These are phyloP conservation scores for Phialemoniopsis sp. DNA, from an alignment of 2,329 filamentous ascomycete genomes.

Conservation along the genomic window DNA sequence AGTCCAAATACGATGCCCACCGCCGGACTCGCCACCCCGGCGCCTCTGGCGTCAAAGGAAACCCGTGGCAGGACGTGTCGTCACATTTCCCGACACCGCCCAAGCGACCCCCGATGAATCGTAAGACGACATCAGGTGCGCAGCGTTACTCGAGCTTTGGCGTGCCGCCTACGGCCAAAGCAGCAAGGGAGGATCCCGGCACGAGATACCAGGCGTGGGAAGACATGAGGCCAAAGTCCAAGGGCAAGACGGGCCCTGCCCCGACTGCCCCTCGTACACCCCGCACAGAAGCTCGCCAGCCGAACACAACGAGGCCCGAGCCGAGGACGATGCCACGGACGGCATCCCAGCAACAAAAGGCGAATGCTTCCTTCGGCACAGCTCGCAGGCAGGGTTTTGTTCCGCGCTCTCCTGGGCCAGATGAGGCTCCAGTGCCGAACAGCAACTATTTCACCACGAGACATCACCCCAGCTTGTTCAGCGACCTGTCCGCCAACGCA, in stretches of 20 bases:
- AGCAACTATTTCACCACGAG: slow-evolving; percentile 44
- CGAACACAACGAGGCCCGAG: slow-evolving; percentile 11
- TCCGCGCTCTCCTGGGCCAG: slow-evolving; percentile 43
- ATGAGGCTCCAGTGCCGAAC: slow-evolving; percentile 47
- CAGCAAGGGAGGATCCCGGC: slow-evolving; percentile 11
- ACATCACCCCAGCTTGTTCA: slow-evolving; percentile 13
- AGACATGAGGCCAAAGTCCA: slow-evolving; percentile 19
- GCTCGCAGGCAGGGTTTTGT: slow-evolving; percentile 42
- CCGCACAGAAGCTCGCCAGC: slow-evolving; percentile 9
- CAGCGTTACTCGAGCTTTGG: slow-evolving; percentile 16
- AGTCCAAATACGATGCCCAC: slow-evolving; percentile 48
- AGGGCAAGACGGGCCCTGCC: slow-evolving; percentile 10
- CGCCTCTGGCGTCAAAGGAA: slow-evolving; percentile 53
- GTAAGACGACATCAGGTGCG: slow-evolving; percentile 10
- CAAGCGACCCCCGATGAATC: slow-evolving; percentile 13
- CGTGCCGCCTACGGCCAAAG: slow-evolving; percentile 9
- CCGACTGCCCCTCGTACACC: slow-evolving; percentile 18
- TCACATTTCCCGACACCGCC: slow-evolving; percentile 46
- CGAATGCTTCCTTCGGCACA: slow-evolving; percentile 50
- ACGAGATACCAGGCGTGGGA: slow-evolving; percentile 28
- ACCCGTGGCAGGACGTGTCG: slow-evolving; percentile 49
- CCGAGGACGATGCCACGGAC: slow-evolving; percentile 41
- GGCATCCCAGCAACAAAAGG: slow-evolving; percentile 47
- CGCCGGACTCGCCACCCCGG: slow-evolving; percentile 34
- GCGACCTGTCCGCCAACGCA: slow-evolving; percentile 9